Percentiles rank a stretch among this genome's conserved stretches.
Evolutionary conservation across 495 filamentous ascomycete genomes (phyloP).

Genomic region (Aspergillus panamensis): DNA sequence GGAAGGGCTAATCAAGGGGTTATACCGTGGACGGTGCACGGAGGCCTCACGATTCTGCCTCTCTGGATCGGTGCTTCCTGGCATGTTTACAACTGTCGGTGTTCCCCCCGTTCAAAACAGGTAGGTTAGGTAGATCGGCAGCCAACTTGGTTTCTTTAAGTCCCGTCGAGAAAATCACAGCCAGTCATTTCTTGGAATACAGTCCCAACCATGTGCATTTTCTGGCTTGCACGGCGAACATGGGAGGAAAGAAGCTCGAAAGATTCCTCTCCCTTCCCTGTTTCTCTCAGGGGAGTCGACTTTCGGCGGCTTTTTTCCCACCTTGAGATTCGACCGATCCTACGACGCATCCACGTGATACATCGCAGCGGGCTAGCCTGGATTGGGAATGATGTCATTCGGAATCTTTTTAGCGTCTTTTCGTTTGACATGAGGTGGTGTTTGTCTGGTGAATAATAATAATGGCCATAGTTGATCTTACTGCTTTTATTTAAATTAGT

Average conservation of each 20-base stretch:
- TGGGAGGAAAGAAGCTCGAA: too few species aligned
- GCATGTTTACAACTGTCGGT: slow-evolving; percentile 1
- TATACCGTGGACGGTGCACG: slow-evolving; percentile 26
- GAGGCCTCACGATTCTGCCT: slow-evolving; percentile 5
- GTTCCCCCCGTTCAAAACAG: not conserved
- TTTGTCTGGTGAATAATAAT: too few species aligned
- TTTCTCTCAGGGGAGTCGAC: not conserved
- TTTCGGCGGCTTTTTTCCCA: too few species aligned
- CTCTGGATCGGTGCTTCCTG: not conserved
- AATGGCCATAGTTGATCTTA: too few species aligned
- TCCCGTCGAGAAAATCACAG: not conserved
- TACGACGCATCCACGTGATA: slow-evolving; percentile 20
- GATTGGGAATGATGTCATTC: slow-evolving; percentile 24
- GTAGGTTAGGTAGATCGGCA: slow-evolving; percentile 5
- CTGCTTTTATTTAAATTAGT: too few species aligned
- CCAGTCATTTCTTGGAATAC: not conserved
- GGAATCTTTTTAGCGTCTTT: too few species aligned
- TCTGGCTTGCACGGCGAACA: not conserved
- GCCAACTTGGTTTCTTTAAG: too few species aligned
- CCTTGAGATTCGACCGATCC: not conserved
- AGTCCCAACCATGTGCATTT: not conserved
- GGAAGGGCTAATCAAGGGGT: slow-evolving; percentile 38
- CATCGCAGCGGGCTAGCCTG: slow-evolving; percentile 10
- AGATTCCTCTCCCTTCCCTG: not conserved
- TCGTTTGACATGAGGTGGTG: too few species aligned